phyloP scores from a whole-genome alignment of 2,329 filamentous ascomycete genomes.

The Sporothrix inflata region DNA sequence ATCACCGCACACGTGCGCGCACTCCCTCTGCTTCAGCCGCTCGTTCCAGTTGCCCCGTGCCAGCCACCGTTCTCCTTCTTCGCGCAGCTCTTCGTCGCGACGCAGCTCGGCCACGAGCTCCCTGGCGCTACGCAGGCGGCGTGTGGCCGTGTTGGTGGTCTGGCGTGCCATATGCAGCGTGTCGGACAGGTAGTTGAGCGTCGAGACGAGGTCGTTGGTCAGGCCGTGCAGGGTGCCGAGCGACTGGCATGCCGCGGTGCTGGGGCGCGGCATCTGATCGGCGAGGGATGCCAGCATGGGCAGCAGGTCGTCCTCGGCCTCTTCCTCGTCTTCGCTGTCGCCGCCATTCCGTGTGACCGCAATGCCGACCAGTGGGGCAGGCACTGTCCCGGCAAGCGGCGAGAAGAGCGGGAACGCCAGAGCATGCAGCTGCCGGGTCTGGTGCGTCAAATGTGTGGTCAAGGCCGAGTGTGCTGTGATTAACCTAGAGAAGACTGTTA shows the following conservation, averaged over 20 bases:
- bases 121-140: slow-evolving; percentile 77
- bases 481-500: slow-evolving; percentile 53
- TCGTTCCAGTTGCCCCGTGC: slow-evolving; percentile 81
- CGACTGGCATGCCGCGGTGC: slow-evolving; percentile 65
- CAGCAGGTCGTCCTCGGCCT: slow-evolving; percentile 68
- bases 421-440: slow-evolving; percentile 75
- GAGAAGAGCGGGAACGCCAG: slow-evolving; percentile 72
- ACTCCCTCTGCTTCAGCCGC: slow-evolving; percentile 75
- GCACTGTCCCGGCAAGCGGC: slow-evolving; percentile 64
- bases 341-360: slow-evolving; percentile 11
- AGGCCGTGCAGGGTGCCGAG: slow-evolving; percentile 70
- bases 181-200: slow-evolving; percentile 84
- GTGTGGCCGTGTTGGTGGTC: slow-evolving; percentile 77
- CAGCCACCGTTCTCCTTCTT: slow-evolving; percentile 83
- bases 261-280: slow-evolving; percentile 67
- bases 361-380: slow-evolving; percentile 6
- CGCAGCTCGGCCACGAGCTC: slow-evolving; percentile 86
- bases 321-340: slow-evolving; percentile 34
- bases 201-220: slow-evolving; percentile 74
- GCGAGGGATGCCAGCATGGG: slow-evolving; percentile 68
- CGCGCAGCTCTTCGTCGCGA: slow-evolving; percentile 77
- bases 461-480: slow-evolving; percentile 76
- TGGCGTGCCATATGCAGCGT: slow-evolving; percentile 93
- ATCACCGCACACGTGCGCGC: slow-evolving; percentile 79
- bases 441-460: slow-evolving; percentile 73